Evolutionary conservation across 306 rosid genomes (phyloP).

Genomic region (Vicia sativa): DNA sequence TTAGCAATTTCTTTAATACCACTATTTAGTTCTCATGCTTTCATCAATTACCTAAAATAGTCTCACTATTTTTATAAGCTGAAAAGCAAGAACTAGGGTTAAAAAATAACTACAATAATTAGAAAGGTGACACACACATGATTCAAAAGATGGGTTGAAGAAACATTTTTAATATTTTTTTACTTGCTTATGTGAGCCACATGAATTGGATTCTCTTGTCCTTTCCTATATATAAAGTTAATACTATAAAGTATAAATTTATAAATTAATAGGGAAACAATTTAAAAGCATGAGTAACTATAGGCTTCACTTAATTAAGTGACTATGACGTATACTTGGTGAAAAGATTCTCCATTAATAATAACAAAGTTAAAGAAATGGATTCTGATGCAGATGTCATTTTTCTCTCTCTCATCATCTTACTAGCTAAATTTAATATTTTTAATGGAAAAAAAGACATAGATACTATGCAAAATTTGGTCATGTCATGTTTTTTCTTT

Average conservation of each 20-base stretch:
- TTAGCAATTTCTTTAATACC: conserved; percentile 32
- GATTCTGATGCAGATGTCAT: conserved; percentile 56
- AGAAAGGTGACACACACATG: conserved; percentile 53
- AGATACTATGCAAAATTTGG: conserved; percentile 7
- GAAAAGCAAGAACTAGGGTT: conserved; percentile 10
- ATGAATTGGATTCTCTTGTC: conserved; percentile 76
- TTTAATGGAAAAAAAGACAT: neutral
- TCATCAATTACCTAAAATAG: conserved; percentile 43
- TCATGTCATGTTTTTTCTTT: conserved; percentile 19
- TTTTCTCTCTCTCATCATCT: conserved; percentile 15
- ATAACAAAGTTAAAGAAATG: conserved; percentile 41
- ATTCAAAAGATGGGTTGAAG: conserved; percentile 44
- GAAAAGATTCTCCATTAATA: conserved; percentile 54
- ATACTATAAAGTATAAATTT: neutral
- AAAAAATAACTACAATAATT: conserved; percentile 14
- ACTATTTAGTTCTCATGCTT: conserved; percentile 41
- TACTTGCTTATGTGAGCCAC: conserved; percentile 58
- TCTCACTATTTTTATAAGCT: conserved; percentile 19
- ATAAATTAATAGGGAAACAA: conserved; percentile 35
- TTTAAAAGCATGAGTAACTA: conserved; percentile 43
- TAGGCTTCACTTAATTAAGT: conserved; percentile 46
- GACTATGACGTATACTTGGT: conserved; percentile 49
- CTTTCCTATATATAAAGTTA: conserved; percentile 51
- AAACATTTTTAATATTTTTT: conserved; percentile 33
- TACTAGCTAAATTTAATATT: neutral